phyloP scores from a whole-genome alignment of 2,329 filamentous ascomycete genomes.

The Rhynchosporium agropyri region DNA sequence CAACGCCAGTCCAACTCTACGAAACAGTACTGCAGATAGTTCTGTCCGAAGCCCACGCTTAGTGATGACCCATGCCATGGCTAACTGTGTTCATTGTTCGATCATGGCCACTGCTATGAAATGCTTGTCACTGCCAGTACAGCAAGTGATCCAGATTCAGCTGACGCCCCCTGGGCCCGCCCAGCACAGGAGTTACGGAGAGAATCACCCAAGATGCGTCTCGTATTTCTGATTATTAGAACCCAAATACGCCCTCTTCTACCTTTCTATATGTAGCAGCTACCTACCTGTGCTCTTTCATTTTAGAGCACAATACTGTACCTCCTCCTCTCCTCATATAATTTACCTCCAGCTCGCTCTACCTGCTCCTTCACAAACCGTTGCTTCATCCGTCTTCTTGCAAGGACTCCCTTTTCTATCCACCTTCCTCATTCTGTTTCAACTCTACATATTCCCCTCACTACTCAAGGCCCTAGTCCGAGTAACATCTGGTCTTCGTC shows the following conservation, averaged over 20 bases:
- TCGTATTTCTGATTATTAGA: constrained; percentile 16
- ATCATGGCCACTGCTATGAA: background rate
- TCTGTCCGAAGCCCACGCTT: background rate
- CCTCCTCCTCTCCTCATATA: background rate
- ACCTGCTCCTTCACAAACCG: background rate
- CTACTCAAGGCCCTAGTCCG: too few relatives aligned
- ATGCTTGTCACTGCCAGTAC: constrained; percentile 4
- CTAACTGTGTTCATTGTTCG: background rate
- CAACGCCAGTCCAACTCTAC: constrained; percentile 6
- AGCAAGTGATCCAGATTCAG: constrained; percentile 12
- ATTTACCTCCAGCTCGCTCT: background rate
- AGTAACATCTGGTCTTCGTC: too few relatives aligned
- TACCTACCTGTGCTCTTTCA: background rate
- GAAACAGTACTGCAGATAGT: background rate
- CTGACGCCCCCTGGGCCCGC: constrained; percentile 15
- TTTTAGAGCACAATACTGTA: constrained; percentile 3
- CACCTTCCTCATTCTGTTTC: background rate
- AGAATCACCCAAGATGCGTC: constrained; percentile 9
- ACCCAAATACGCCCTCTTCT: background rate
- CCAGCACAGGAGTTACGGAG: constrained; percentile 15
- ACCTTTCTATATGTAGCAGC: background rate
- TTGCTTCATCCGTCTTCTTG: background rate
- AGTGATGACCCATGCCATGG: background rate
- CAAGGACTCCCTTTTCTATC: background rate
- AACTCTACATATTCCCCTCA: too few relatives aligned